These are phyloP conservation scores for Corchorus olitorius DNA, from an alignment of 345 rosid species.

Conservation along the genomic window DNA sequence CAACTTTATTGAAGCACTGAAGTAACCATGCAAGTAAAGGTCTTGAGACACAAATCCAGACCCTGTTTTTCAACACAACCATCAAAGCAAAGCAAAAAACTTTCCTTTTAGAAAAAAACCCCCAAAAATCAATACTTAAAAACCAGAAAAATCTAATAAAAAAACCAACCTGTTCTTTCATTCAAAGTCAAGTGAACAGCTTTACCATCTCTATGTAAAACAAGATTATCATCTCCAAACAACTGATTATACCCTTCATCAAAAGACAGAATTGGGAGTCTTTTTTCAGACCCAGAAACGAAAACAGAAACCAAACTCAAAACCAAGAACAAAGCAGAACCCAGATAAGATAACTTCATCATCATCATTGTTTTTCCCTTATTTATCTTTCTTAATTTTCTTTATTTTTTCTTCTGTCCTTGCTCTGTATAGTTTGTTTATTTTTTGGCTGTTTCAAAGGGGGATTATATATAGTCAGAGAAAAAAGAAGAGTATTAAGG, in stretches of 20 bases:
- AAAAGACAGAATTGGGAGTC: conserved; percentile 61
- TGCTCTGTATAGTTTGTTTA: not conserved
- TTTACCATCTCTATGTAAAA: conserved; percentile 75
- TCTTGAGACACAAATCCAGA: conserved; percentile 98
- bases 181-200: conserved; percentile 79
- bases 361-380: conserved; percentile 34
- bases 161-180: conserved; percentile 78
- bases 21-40: conserved; percentile 87
- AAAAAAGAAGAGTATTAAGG: not conserved
- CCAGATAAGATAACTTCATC: conserved; percentile 20
- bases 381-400: not conserved
- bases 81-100: not conserved
- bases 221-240: conserved; percentile 83
- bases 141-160: not conserved
- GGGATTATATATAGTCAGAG: conserved; percentile 1
- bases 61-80: conserved; percentile 47
- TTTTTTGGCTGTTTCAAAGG: conserved; percentile 11
- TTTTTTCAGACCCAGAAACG: conserved; percentile 56
- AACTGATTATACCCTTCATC: conserved; percentile 92
- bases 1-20: conserved; percentile 89
- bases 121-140: not conserved
- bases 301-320: conserved; percentile 42
- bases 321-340: conserved; percentile 33
- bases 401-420: not conserved
- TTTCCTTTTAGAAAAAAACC: not conserved